Conservation (phyloP, 1,284 basidiomycete genomes). For the Heterobasidion occidentale region DNA sequence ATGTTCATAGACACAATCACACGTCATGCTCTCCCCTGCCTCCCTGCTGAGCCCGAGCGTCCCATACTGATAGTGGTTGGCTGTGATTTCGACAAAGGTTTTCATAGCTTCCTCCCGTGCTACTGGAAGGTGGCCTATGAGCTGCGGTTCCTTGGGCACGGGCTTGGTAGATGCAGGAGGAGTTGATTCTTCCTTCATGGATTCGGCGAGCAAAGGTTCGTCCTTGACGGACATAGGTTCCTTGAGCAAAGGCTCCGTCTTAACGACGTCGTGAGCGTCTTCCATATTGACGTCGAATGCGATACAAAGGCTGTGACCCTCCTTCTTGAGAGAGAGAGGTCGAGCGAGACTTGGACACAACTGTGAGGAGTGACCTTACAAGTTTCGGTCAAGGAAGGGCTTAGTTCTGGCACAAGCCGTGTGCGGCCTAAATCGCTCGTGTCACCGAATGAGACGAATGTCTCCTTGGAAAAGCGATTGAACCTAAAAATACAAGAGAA, state of each 20-base stretch:
- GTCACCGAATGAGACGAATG: not conserved
- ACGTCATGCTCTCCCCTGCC: constrained; percentile 86
- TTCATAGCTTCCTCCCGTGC: constrained; percentile 69
- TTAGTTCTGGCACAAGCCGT: constrained; percentile 1
- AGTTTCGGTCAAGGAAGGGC: constrained; percentile 7
- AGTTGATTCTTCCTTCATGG: constrained; percentile 19
- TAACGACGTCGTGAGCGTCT: not conserved
- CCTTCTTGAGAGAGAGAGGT: constrained; percentile 10
- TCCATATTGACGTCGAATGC: constrained; percentile 5
- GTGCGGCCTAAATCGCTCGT: not conserved
- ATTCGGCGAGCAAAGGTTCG: constrained; percentile 18
- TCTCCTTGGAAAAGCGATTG: not conserved
- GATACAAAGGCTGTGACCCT: constrained; percentile 18
- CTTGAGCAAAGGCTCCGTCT: constrained; percentile 9
- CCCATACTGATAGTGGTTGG: constrained; percentile 86
- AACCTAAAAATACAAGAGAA: not conserved
- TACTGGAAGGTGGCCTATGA: constrained; percentile 72
- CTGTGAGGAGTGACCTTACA: constrained; percentile 2
- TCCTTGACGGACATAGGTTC: constrained; percentile 17
- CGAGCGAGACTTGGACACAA: constrained; percentile 24
- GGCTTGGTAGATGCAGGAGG: constrained; percentile 8
- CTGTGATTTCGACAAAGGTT: constrained; percentile 69
- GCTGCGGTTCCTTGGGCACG: constrained; percentile 36
- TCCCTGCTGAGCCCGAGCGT: constrained; percentile 83
- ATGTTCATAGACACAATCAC: constrained; percentile 81